Evolutionary conservation across 768 basidiomycete species (phyloP).

Genomic region (Russula lepida): DNA sequence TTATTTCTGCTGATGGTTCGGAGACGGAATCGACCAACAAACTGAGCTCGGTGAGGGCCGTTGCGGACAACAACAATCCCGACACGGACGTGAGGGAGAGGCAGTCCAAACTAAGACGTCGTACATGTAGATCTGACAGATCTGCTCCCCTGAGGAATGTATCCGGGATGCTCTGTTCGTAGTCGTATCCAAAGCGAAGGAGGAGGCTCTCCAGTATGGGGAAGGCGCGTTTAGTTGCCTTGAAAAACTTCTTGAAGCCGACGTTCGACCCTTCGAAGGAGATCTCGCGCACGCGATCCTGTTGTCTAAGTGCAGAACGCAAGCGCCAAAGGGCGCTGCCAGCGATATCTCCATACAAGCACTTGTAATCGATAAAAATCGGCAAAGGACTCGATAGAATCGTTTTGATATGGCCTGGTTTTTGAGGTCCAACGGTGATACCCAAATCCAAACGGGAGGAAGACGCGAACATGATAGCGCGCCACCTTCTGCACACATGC

Average conservation of each 20-base stretch:
- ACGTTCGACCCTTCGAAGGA: neutral
- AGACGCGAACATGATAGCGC: neutral
- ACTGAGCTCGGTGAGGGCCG: neutral
- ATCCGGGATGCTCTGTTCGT: neutral
- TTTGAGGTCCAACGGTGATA: neutral
- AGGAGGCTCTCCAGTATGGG: neutral
- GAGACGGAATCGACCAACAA: neutral
- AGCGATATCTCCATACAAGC: neutral
- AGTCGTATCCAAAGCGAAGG: rapidly evolving
- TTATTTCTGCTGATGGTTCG: too few species aligned
- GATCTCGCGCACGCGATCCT: neutral
- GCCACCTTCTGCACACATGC: constrained; percentile 4
- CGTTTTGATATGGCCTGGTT: neutral
- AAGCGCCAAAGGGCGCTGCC: neutral
- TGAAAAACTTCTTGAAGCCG: neutral
- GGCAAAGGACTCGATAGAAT: neutral
- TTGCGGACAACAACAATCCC: neutral
- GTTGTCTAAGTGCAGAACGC: neutral
- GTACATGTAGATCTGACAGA: neutral
- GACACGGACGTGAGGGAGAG: neutral
- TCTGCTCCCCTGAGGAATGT: neutral
- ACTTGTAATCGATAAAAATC: neutral
- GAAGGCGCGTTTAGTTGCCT: neutral
- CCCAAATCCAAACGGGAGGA: neutral
- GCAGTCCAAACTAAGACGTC: neutral